phyloP scores from a whole-genome alignment of 2,329 filamentous ascomycete species.

The Pseudogymnoascus destructans region DNA sequence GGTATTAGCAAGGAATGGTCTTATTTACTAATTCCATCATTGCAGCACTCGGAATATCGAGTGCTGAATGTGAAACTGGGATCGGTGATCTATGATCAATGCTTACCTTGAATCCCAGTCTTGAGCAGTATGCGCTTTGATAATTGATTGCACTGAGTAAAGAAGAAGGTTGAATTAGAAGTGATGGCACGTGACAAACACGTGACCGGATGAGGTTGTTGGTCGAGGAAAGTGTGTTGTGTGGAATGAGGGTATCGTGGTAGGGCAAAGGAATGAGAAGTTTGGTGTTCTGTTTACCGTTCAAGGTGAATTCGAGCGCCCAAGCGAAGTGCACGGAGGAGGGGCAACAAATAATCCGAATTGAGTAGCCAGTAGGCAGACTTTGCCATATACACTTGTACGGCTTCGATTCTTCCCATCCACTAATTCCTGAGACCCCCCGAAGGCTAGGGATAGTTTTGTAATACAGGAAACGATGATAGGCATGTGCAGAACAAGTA shows the following conservation, averaged over 20 bases:
- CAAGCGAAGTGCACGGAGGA: not conserved
- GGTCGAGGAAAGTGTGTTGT: not conserved
- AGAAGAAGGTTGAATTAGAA: not conserved
- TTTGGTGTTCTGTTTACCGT: not conserved
- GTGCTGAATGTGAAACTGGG: not conserved
- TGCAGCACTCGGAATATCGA: not conserved
- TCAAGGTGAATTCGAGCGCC: not conserved
- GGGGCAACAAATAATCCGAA: not conserved
- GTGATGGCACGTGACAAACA: constrained; percentile 4
- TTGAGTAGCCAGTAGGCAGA: not conserved
- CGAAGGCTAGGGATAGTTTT: not conserved
- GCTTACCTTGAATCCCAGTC: constrained; percentile 3
- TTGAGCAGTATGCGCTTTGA: not conserved
- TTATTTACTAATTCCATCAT: not conserved
- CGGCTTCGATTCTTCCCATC: not conserved
- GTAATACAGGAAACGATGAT: not conserved
- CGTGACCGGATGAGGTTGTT: not conserved
- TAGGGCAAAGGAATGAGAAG: not conserved
- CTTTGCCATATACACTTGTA: not conserved
- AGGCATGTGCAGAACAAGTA: not conserved
- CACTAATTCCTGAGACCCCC: not conserved
- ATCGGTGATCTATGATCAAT: not conserved
- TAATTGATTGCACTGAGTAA: not conserved
- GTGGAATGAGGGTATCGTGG: not conserved
- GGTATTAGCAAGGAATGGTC: not conserved